Conservation (phyloP, 78 protist genomes). For the Protostelium mycophagum region DNA sequence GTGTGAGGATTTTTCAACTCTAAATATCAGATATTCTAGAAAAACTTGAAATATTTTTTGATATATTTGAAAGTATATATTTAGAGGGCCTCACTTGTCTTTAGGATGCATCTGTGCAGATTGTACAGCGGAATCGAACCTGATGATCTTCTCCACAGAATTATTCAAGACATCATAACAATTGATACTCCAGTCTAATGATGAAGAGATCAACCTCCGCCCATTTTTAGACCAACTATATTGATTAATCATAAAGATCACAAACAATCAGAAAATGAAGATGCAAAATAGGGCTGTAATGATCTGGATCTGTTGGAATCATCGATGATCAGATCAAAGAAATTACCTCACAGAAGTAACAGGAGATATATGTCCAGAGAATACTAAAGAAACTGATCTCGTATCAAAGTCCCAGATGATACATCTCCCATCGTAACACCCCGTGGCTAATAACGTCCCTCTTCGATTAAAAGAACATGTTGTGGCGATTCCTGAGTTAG, state of each 20-base stretch:
- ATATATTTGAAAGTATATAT: too few species aligned
- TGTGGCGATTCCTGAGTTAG: neutral
- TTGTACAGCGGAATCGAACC: constrained; percentile 12
- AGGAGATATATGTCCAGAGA: neutral
- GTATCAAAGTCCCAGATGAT: constrained; percentile 41
- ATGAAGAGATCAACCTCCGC: neutral
- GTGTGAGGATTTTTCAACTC: too few species aligned
- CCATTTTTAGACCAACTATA: neutral
- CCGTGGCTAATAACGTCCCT: constrained; percentile 40
- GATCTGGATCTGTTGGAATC: neutral
- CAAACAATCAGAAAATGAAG: too few species aligned
- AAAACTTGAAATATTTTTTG: too few species aligned
- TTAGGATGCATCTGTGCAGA: constrained; percentile 57
- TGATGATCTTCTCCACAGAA: constrained; percentile 1
- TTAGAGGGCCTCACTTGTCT: constrained; percentile 10
- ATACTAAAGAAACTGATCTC: neutral
- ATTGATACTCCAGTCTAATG: neutral
- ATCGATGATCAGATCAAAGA: neutral
- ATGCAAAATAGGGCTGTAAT: too few species aligned
- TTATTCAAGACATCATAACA: constrained; percentile 11
- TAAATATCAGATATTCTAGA: too few species aligned
- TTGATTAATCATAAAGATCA: too few species aligned
- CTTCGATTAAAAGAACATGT: constrained; percentile 30
- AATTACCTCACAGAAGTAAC: neutral
- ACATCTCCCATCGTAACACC: constrained; percentile 29